A percentile compares a stretch with the other conserved stretches of the same genome.
These are phyloP conservation scores for Acanthamoeba culbertsoni DNA, from an alignment of 208 protist species.

Conservation along the genomic window DNA sequence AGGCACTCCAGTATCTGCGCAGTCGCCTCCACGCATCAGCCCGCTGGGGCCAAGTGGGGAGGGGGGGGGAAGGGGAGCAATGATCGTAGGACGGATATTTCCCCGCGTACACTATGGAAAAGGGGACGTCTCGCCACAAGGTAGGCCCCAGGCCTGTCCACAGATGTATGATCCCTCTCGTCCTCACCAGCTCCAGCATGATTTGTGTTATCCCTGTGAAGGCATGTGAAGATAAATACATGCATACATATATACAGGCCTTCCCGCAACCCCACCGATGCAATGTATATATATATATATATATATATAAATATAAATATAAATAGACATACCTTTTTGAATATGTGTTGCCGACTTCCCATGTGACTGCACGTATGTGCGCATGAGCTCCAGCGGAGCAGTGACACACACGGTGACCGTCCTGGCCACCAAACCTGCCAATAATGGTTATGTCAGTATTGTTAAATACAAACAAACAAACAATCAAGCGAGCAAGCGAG, in stretches of 20 bases:
- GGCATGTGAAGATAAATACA: no score
- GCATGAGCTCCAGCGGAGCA: conserved; percentile 68
- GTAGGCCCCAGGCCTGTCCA: conserved; percentile 66
- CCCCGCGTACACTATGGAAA: conserved; percentile 64
- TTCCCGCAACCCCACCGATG: no score
- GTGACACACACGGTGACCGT: conserved; percentile 62
- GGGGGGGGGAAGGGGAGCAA: not conserved
- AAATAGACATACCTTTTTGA: not conserved
- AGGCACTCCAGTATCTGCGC: conserved; percentile 3
- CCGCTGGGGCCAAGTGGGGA: not conserved
- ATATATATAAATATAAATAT: no score
- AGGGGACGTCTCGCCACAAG: conserved; percentile 66
- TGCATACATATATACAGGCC: no score
- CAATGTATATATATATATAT: no score
- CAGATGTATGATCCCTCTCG: conserved; percentile 58
- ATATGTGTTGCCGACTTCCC: not conserved
- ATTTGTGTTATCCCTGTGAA: not conserved
- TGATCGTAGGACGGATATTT: not conserved
- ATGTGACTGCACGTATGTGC: conserved; percentile 69
- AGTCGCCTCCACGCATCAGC: no score
- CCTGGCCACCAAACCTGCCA: conserved; percentile 50
- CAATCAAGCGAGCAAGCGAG: not conserved
- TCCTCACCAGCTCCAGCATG: conserved; percentile 29
- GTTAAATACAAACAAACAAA: not conserved
- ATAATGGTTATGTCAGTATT: not conserved